Conservation (phyloP, 345 rosid genomes). For the Cochlearia excelsa region DNA sequence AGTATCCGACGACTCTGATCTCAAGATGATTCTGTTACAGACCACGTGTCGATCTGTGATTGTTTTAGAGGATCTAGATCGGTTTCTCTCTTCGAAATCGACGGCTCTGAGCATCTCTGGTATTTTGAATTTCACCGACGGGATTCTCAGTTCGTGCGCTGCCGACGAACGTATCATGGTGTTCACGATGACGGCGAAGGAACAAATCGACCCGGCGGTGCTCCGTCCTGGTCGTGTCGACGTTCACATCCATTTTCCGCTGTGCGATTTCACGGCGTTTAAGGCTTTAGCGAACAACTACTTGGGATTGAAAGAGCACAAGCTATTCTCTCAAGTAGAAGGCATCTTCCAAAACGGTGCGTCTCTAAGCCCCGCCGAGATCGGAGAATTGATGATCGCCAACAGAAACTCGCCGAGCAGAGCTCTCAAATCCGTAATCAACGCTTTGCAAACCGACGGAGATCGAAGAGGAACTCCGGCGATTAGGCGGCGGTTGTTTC, state of each 20-base stretch:
- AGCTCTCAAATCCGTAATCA: constrained; percentile 78
- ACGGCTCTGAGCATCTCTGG: constrained; percentile 54
- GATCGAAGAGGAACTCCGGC: constrained; percentile 43
- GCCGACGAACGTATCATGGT: constrained; percentile 77
- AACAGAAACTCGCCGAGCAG: constrained; percentile 92
- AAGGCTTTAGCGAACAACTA: constrained; percentile 67
- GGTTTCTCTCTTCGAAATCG: constrained; percentile 48
- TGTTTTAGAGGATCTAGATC: constrained; percentile 68
- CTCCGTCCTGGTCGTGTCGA: constrained; percentile 82
- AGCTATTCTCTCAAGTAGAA: constrained; percentile 83
- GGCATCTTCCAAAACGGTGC: constrained; percentile 77
- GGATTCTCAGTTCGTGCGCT: constrained; percentile 53
- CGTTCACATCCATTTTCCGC: constrained; percentile 79
- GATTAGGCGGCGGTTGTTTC: constrained; percentile 38
- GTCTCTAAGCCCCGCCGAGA: constrained; percentile 80
- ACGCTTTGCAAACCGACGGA: constrained; percentile 71
- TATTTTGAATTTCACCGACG: constrained; percentile 67
- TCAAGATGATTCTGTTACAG: constrained; percentile 53
- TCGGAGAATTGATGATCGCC: constrained; percentile 86
- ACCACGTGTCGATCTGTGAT: constrained; percentile 51
- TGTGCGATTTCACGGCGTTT: constrained; percentile 78
- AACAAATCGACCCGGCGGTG: constrained; percentile 55
- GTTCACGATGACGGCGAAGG: constrained; percentile 64
- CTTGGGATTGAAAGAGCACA: constrained; percentile 88
- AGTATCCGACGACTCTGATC: constrained; percentile 58